A percentile compares a stretch with the other conserved stretches of the same genome.
phyloP scores from a whole-genome alignment of 352 stramenopile species.

The Pythium pyrilobum region DNA sequence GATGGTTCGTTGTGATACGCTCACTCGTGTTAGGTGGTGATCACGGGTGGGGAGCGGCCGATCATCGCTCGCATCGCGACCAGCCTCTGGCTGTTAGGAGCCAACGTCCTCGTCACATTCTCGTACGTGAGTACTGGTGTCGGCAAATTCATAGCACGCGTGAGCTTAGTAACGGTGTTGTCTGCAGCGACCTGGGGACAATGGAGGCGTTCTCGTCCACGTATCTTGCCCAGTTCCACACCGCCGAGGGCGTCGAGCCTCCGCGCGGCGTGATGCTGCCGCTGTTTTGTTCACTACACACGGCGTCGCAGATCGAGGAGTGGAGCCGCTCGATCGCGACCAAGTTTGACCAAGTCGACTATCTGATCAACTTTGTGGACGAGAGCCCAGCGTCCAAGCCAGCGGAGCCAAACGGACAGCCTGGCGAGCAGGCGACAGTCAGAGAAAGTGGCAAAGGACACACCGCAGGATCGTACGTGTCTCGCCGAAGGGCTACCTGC shows the following conservation, averaged over 20 bases:
- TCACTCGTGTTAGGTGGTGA: constrained; percentile 36
- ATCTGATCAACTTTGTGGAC: constrained; percentile 56
- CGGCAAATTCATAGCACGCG: no score
- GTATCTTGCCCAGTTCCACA: constrained; percentile 44
- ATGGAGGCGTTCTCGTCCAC: constrained; percentile 53
- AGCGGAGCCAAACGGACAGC: no score
- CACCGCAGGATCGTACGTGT: no score
- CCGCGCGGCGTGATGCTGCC: constrained; percentile 52
- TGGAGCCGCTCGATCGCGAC: constrained; percentile 48
- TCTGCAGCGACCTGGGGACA: constrained; percentile 28
- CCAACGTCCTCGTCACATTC: constrained; percentile 63
- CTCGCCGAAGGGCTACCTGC: constrained; percentile 7
- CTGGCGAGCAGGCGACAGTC: not conserved
- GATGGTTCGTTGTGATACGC: not conserved
- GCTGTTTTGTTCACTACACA: constrained; percentile 43
- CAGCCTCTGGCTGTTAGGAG: constrained; percentile 60
- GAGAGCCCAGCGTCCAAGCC: constrained; percentile 22
- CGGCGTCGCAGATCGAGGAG: constrained; percentile 41
- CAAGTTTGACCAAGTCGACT: constrained; percentile 64
- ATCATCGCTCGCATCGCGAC: constrained; percentile 40
- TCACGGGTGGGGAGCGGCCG: constrained; percentile 53
- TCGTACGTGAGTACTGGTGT: constrained; percentile 25
- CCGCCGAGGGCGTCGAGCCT: constrained; percentile 26
- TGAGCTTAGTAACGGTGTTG: no score
- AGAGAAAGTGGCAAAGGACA: constrained; percentile 3